Evolutionary conservation across 306 rosid genomes (phyloP).

Genomic region (Alnus glutinosa): DNA sequence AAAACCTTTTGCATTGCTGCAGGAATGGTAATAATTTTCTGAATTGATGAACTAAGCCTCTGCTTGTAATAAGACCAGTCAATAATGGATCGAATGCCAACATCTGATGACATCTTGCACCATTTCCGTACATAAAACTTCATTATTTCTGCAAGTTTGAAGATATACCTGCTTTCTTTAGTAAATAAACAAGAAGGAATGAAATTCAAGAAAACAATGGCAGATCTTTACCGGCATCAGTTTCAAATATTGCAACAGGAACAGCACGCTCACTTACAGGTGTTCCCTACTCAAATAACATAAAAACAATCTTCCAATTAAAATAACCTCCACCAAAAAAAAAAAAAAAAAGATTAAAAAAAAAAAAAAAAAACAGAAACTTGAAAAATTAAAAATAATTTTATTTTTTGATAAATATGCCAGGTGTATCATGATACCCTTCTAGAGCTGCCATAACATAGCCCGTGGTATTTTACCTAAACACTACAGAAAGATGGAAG

Average conservation of each 20-base stretch:
- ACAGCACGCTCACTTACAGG: slow-evolving; percentile 99
- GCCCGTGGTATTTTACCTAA: background rate
- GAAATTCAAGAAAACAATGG: slow-evolving; percentile 14
- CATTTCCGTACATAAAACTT: slow-evolving; percentile 90
- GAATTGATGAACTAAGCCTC: slow-evolving; percentile 90
- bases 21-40: slow-evolving; percentile 92
- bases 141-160: slow-evolving; percentile 72
- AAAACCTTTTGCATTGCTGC: slow-evolving; percentile 99
- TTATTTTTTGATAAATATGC: background rate
- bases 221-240: slow-evolving; percentile 72
- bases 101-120: slow-evolving; percentile 96
- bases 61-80: slow-evolving; percentile 99
- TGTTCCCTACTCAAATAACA: slow-evolving; percentile 65
- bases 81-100: slow-evolving; percentile 83
- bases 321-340: background rate
- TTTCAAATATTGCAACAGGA: slow-evolving; percentile 97
- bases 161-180: slow-evolving; percentile 23
- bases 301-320: slow-evolving; percentile 6
- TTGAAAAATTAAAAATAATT: background rate
- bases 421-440: background rate
- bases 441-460: background rate
- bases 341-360: slow-evolving; percentile 11
- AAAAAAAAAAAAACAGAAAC: background rate
- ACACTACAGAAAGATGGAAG: background rate
- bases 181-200: slow-evolving; percentile 21